phyloP scores from a whole-genome alignment of 768 basidiomycete genomes.

The Postia placenta region DNA sequence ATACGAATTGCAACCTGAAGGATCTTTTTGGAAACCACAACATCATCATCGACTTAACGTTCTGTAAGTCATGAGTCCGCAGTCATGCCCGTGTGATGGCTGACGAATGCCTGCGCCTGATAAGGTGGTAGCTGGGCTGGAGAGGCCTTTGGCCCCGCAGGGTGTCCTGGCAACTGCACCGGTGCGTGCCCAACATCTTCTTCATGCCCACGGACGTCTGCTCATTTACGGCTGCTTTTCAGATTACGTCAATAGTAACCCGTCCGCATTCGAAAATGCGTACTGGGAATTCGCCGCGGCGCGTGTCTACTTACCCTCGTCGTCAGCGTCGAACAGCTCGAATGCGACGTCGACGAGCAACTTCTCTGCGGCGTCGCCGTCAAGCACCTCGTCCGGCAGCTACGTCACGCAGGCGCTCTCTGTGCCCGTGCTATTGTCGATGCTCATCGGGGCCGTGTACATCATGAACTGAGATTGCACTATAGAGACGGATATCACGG shows the following conservation, averaged over 20 bases:
- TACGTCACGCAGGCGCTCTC: background rate
- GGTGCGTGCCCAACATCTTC: background rate
- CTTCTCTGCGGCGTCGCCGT: background rate
- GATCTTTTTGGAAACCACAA: conserved; percentile 28
- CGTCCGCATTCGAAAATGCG: conserved; percentile 1
- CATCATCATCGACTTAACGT: conserved; percentile 27
- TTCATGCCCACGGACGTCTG: background rate
- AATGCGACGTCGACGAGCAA: background rate
- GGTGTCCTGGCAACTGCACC: conserved; percentile 4
- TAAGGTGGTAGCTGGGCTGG: conserved; percentile 8
- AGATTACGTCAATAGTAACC: conserved; percentile 6
- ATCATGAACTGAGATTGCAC: too few relatives aligned
- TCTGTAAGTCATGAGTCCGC: conserved; percentile 4
- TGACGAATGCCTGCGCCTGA: too few relatives aligned
- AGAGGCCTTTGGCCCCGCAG: background rate
- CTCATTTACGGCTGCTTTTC: background rate
- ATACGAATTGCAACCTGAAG: conserved; percentile 31
- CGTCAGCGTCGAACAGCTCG: background rate
- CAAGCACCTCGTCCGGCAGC: background rate
- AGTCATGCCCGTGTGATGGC: too few relatives aligned
- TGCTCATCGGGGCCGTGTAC: too few relatives aligned
- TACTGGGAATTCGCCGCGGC: conserved; percentile 7
- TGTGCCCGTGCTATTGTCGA: too few relatives aligned
- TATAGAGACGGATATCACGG: too few relatives aligned
- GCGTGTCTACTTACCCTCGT: conserved; percentile 13